These are phyloP conservation scores for Sideroxylon spinosum DNA, from an alignment of 179 eudicot genomes.

Conservation along the genomic window DNA sequence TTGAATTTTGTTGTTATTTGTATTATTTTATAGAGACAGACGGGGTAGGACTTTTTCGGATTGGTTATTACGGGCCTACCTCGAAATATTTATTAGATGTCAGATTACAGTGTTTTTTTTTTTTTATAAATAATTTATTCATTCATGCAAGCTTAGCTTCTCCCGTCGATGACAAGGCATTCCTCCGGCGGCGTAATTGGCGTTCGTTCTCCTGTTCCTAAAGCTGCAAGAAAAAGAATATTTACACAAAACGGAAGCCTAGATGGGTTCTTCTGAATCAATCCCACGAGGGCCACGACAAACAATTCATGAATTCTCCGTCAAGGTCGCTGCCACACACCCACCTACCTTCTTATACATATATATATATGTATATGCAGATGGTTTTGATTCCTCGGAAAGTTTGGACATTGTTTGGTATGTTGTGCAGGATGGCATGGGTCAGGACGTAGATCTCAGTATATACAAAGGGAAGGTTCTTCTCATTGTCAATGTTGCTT, in stretches of 20 bases:
- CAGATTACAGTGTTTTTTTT: no score
- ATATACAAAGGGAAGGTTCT: conserved; percentile 69
- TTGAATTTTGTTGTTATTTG: no score
- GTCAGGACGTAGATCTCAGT: conserved; percentile 61
- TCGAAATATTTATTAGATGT: no score
- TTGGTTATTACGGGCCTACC: no score
- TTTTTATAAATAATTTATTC: no score
- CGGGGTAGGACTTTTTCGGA: no score
- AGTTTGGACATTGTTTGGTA: conserved; percentile 6
- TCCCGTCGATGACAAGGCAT: no score
- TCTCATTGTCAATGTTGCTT: conserved; percentile 87
- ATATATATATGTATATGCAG: neutral
- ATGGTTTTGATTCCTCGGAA: conserved; percentile 2
- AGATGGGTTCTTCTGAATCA: conserved; percentile 63
- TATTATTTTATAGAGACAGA: no score
- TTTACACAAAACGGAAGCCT: neutral
- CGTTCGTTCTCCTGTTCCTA: neutral
- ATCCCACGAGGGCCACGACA: conserved; percentile 50
- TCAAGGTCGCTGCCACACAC: conserved; percentile 41
- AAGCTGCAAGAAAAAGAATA: neutral
- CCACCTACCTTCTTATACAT: neutral
- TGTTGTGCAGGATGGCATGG: conserved; percentile 49
- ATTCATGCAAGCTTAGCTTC: no score
- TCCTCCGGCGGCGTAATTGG: no score
- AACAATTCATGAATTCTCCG: conserved; percentile 61